phyloP scores from a whole-genome alignment of 306 rosid species.

The Dalbergia oliveri region DNA sequence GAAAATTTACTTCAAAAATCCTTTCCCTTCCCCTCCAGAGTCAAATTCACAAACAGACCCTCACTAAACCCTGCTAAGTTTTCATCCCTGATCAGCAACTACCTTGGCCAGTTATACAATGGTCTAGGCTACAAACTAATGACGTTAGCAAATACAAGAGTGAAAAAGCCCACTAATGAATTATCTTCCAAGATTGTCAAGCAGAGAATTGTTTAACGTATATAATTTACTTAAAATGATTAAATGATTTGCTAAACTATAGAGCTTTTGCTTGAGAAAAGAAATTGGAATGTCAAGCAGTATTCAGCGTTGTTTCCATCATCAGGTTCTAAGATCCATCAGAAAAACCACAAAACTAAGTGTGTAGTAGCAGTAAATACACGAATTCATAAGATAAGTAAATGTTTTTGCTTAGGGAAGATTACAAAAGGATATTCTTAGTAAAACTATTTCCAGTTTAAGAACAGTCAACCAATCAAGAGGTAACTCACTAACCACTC shows the following conservation, averaged over 20 bases:
- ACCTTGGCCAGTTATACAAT: background rate
- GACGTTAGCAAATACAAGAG: background rate
- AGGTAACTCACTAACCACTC: background rate
- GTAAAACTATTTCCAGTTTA: too few species aligned
- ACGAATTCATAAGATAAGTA: too few species aligned
- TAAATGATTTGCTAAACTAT: background rate
- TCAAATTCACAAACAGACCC: too few species aligned
- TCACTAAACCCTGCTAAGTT: background rate
- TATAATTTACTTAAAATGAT: background rate
- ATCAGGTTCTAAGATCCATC: background rate
- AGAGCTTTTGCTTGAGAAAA: background rate
- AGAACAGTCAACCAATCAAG: too few species aligned
- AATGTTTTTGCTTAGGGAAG: background rate
- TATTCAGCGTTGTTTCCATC: background rate
- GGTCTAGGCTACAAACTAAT: constrained; percentile 25
- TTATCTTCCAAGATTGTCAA: background rate
- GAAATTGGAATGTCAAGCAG: background rate
- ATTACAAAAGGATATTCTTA: background rate
- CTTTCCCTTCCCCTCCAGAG: too few species aligned
- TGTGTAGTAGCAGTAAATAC: background rate
- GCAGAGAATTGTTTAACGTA: constrained; percentile 27
- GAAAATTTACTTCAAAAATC: too few species aligned
- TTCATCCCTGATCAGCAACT: background rate
- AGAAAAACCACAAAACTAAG: background rate
- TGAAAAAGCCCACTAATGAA: background rate